Evolutionary conservation across 805 yeast species (phyloP).

Genomic region (Lipomyces kockii): DNA sequence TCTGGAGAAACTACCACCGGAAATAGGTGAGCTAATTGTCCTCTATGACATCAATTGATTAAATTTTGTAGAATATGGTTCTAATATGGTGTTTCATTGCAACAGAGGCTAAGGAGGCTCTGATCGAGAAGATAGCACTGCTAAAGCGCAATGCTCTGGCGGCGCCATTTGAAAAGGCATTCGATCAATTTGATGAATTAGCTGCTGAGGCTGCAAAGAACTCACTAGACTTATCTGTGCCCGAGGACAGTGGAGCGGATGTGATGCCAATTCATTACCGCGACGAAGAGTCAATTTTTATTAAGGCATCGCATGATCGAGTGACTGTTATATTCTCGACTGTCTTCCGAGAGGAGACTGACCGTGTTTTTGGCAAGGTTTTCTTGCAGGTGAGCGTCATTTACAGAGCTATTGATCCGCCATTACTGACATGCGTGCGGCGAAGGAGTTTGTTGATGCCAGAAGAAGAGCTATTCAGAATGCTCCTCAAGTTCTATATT

Average conservation of each 20-base stretch:
- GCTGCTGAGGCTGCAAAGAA: conserved; percentile 50
- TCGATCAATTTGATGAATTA: conserved; percentile 73
- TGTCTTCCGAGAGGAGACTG: conserved; percentile 94
- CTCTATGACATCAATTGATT: background rate
- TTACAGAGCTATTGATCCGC: background rate
- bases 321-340: conserved; percentile 96
- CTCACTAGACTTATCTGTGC: conserved; percentile 49
- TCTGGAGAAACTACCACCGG: conserved; percentile 51
- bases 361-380: conserved; percentile 85
- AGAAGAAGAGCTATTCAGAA: conserved; percentile 88
- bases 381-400: conserved; percentile 59
- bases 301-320: conserved; percentile 91
- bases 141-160: conserved; percentile 87
- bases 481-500: conserved; percentile 95
- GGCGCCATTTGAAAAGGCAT: conserved; percentile 90
- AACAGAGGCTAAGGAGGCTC: conserved; percentile 54
- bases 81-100: background rate
- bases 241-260: conserved; percentile 54
- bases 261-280: conserved; percentile 80
- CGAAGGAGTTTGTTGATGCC: conserved; percentile 42
- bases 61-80: background rate
- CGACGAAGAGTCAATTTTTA: conserved; percentile 88
- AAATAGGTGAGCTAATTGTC: conserved; percentile 27
- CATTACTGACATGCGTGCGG: background rate
- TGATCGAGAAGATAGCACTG: conserved; percentile 69